Percentiles rank a stretch among this genome's conserved stretches.
Conservation (phyloP, 495 filamentous ascomycete species). For the Lentithecium fluviatile region DNA sequence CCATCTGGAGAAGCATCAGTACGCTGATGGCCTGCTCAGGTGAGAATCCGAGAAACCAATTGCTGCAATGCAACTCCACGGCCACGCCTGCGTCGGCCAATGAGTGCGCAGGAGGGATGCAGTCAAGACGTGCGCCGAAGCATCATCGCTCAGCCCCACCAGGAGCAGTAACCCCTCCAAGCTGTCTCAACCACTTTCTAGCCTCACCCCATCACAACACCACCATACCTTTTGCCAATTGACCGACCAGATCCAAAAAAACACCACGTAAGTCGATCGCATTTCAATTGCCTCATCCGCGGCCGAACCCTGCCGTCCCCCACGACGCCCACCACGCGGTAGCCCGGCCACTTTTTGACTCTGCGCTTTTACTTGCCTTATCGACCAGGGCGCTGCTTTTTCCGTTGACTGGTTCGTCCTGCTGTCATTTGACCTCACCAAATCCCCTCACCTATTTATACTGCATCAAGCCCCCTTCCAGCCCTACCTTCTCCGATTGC, state of each 20-base stretch:
- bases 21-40: too few species aligned
- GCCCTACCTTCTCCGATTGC: constrained; percentile 10
- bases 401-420: constrained; percentile 17
- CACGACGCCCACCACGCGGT: constrained; percentile 3
- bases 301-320: constrained; percentile 28
- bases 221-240: constrained; percentile 19
- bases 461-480: constrained; percentile 3
- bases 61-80: not conserved
- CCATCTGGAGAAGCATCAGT: too few species aligned
- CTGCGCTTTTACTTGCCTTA: constrained; percentile 25
- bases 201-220: constrained; percentile 3
- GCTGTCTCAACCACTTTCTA: constrained; percentile 13
- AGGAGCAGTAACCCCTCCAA: constrained; percentile 24
- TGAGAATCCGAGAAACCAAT: too few species aligned
- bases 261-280: constrained; percentile 31
- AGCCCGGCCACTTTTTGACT: constrained; percentile 19
- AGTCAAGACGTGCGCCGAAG: constrained; percentile 9
- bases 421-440: constrained; percentile 31
- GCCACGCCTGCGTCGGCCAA: constrained; percentile 11
- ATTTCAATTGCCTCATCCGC: constrained; percentile 37
- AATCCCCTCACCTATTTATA: constrained; percentile 9
- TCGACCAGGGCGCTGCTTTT: constrained; percentile 29
- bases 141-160: constrained; percentile 26
- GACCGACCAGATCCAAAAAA: constrained; percentile 22
- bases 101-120: not conserved